These are phyloP conservation scores for Pichia cactophila DNA, from an alignment of 1,139 yeast genomes.

Conservation along the genomic window DNA sequence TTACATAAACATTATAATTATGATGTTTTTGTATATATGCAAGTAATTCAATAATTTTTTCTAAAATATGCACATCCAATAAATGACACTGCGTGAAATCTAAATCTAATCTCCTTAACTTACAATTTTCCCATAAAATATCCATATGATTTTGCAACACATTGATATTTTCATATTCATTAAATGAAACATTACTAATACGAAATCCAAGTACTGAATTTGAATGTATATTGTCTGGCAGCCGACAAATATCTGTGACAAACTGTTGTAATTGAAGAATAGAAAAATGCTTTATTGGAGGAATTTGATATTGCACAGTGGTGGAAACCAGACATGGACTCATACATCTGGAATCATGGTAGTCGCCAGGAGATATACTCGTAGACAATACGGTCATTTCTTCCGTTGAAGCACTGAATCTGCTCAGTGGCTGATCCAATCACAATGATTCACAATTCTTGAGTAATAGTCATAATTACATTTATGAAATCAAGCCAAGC, in stretches of 20 bases:
- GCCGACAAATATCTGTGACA: conserved; percentile 2
- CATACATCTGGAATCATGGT: conserved; percentile 4
- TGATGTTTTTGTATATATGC: conserved; percentile 11
- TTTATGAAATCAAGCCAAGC: too few species aligned
- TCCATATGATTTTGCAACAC: conserved; percentile 7
- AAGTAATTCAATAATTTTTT: conserved; percentile 3
- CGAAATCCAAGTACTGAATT: conserved; percentile 5
- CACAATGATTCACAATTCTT: too few species aligned
- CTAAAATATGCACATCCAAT: conserved; percentile 1
- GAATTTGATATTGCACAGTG: conserved; percentile 10
- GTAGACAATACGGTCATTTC: conserved; percentile 11
- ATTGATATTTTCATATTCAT: conserved; percentile 2
- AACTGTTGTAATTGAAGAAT: conserved; percentile 7
- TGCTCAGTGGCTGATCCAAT: too few species aligned
- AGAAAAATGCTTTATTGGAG: conserved; percentile 8
- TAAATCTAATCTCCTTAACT: conserved; percentile 10
- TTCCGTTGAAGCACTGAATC: too few species aligned
- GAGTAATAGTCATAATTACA: too few species aligned
- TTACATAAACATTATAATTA: conserved; percentile 8
- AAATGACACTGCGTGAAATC: conserved; percentile 13
- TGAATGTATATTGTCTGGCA: conserved; percentile 5
- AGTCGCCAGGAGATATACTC: conserved; percentile 5
- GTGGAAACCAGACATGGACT: conserved; percentile 1
- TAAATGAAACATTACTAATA: conserved; percentile 8
- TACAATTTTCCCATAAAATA: conserved; percentile 10